A percentile compares a stretch with the other conserved stretches of the same genome.
phyloP scores from a whole-genome alignment of 1,284 basidiomycete genomes.

The Ustilago lituana region DNA sequence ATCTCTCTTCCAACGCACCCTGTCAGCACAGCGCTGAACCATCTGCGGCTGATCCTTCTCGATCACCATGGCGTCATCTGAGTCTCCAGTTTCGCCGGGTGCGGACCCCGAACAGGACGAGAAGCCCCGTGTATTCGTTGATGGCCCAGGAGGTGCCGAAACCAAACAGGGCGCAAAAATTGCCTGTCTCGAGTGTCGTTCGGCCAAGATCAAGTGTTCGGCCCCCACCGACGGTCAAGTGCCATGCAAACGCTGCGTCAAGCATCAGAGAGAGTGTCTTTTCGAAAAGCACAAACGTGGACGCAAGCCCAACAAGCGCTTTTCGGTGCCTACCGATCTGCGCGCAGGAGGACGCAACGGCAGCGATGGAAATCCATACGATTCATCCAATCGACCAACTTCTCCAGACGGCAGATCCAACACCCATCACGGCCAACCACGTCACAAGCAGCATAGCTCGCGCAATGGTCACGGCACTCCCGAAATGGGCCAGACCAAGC shows the following conservation, averaged over 20 bases:
- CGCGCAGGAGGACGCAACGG: conserved; percentile 21
- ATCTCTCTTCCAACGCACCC: background rate
- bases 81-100: conserved; percentile 20
- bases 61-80: conserved; percentile 23
- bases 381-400: conserved; percentile 13
- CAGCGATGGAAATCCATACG: conserved; percentile 25
- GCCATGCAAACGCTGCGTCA: conserved; percentile 56
- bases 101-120: conserved; percentile 36
- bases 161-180: conserved; percentile 59
- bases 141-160: conserved; percentile 57
- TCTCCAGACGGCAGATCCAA: conserved; percentile 28
- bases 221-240: conserved; percentile 58
- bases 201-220: conserved; percentile 59
- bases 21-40: background rate
- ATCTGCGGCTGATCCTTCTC: background rate
- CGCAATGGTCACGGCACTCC: conserved; percentile 29
- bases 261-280: conserved; percentile 54
- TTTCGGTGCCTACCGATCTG: conserved; percentile 47
- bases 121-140: conserved; percentile 53
- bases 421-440: conserved; percentile 7
- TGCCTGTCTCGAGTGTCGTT: conserved; percentile 55
- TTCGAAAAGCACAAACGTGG: conserved; percentile 61
- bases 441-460: conserved; percentile 7
- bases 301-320: conserved; percentile 53
- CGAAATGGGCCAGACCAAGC: conserved; percentile 24